phyloP scores from a whole-genome alignment of 371 early-diverging fungal species.

The Mortierella sp. region DNA sequence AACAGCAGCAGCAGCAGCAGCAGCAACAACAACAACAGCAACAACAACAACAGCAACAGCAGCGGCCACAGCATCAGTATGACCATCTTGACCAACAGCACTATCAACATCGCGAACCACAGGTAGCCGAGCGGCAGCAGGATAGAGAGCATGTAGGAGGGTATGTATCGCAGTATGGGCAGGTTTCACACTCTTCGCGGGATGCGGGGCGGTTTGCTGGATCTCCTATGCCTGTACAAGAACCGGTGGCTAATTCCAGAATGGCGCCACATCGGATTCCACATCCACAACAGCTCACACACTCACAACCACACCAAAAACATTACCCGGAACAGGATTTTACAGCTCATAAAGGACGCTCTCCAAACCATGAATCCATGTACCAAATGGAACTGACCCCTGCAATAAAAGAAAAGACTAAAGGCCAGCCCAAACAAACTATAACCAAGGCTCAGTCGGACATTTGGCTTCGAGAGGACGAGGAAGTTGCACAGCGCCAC shows the following conservation, averaged over 20 bases:
- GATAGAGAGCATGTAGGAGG: slow-evolving; percentile 1
- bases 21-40: slow-evolving; percentile 3
- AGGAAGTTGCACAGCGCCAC: slow-evolving; percentile 7
- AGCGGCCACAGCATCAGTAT: slow-evolving; percentile 7
- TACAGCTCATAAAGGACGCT: neutral
- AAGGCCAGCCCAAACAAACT: slow-evolving; percentile 5
- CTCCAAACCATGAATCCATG: slow-evolving; percentile 12
- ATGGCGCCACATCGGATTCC: neutral
- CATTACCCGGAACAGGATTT: slow-evolving; percentile 14
- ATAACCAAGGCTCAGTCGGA: slow-evolving; percentile 1
- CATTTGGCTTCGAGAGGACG: slow-evolving; percentile 4
- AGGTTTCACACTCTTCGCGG: neutral
- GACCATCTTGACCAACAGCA: slow-evolving; percentile 12
- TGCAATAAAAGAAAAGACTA: neutral
- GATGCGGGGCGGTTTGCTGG: slow-evolving; percentile 2
- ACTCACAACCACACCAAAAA: slow-evolving; percentile 7
- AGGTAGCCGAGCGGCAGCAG: slow-evolving; percentile 6
- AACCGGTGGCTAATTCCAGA: neutral
- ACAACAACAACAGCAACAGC: slow-evolving; percentile 7
- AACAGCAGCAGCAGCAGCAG: slow-evolving; percentile 14
- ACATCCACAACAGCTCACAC: neutral
- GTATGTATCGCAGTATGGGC: neutral
- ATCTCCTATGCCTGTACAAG: slow-evolving; percentile 2
- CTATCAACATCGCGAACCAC: slow-evolving; percentile 16
- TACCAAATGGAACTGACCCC: neutral